Percentiles rank a stretch among this genome's conserved stretches.
Evolutionary conservation across 2,329 filamentous ascomycete genomes (phyloP).

Genomic region (Coleophoma eucalyptorum): DNA sequence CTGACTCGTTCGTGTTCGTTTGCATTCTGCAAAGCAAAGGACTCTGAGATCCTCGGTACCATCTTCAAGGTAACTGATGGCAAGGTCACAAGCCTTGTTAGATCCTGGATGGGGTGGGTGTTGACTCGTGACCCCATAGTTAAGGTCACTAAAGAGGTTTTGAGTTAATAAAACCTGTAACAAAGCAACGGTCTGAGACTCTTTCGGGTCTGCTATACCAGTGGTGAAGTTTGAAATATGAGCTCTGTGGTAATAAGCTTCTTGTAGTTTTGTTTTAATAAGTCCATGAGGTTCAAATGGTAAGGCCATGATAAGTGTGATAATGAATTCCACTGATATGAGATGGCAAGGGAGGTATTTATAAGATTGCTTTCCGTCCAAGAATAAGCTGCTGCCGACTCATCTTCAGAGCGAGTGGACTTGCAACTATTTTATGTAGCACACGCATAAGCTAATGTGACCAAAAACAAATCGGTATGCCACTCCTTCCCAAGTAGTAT

Average conservation of each 20-base stretch:
- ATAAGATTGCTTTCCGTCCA: too few species aligned
- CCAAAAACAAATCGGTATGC: too few species aligned
- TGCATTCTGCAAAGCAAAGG: neutral
- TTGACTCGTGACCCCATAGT: conserved; percentile 10
- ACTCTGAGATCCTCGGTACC: conserved; percentile 1
- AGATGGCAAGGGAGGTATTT: too few species aligned
- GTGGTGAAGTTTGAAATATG: conserved; percentile 18
- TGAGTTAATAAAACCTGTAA: conserved; percentile 12
- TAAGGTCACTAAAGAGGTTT: conserved; percentile 14
- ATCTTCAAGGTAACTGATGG: conserved; percentile 3
- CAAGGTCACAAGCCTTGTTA: conserved; percentile 2
- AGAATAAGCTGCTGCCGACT: too few species aligned
- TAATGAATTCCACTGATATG: neutral
- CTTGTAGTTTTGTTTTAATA: conserved; percentile 2
- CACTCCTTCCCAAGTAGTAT: too few species aligned
- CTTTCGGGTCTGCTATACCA: conserved; percentile 10
- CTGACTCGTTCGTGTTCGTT: neutral
- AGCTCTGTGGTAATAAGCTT: conserved; percentile 7
- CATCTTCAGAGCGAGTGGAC: too few species aligned
- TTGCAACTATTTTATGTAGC: too few species aligned
- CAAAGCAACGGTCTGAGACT: conserved; percentile 13
- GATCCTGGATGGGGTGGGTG: neutral
- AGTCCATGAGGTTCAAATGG: conserved; percentile 3
- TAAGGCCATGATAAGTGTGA: neutral
- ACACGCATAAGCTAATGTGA: too few species aligned